These are phyloP conservation scores for Suillus alpinus DNA, from an alignment of 768 basidiomycete species.

Conservation along the genomic window DNA sequence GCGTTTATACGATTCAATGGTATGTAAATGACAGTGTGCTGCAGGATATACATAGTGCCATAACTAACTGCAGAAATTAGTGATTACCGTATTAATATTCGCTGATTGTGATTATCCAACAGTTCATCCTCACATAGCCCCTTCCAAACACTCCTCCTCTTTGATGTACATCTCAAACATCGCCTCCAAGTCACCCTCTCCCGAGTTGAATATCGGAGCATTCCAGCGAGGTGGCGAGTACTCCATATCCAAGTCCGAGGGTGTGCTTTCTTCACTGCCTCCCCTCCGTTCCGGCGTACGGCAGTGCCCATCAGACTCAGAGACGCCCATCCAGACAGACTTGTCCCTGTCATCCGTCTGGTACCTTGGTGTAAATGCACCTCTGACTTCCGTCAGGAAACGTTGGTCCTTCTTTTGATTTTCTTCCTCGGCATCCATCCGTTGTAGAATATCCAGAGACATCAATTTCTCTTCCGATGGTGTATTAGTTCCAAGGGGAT, in stretches of 20 bases:
- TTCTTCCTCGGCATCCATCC: slow-evolving; percentile 25
- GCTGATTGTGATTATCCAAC: neutral
- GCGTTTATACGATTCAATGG: neutral
- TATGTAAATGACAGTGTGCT: neutral
- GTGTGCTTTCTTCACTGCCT: neutral
- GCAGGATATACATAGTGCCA: slow-evolving; percentile 3
- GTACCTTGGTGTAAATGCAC: neutral
- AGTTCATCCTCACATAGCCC: neutral
- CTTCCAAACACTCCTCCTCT: slow-evolving; percentile 28
- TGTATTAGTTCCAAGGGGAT: too few species aligned
- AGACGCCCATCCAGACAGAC: neutral
- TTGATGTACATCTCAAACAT: slow-evolving; percentile 45
- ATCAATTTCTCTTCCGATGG: neutral
- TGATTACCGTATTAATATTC: neutral
- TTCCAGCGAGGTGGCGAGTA: neutral
- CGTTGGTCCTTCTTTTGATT: neutral
- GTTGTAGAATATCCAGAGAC: slow-evolving; percentile 9
- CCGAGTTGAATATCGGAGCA: slow-evolving; percentile 1
- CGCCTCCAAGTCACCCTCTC: slow-evolving; percentile 19
- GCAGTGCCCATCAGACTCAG: neutral
- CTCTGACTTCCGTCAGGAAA: slow-evolving; percentile 10
- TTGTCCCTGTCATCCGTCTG: neutral
- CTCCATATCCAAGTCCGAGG: neutral
- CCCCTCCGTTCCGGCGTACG: neutral
- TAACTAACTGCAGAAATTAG: slow-evolving; percentile 3